These are phyloP conservation scores for Dactylorhiza incarnata DNA, from an alignment of 106 monocot genomes.

Conservation along the genomic window DNA sequence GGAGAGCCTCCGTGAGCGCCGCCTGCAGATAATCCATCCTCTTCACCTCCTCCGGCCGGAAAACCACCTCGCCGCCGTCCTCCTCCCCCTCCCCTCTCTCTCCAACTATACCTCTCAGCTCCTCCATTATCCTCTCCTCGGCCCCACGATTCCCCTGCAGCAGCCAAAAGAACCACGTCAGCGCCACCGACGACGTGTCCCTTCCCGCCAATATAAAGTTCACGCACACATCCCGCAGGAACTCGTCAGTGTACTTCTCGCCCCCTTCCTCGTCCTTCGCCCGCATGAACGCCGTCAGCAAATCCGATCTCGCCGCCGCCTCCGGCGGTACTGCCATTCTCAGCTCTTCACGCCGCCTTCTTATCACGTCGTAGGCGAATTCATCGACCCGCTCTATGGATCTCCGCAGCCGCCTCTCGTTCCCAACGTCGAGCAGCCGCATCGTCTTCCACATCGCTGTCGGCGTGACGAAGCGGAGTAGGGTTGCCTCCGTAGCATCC, in stretches of 20 bases:
- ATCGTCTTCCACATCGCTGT: slow-evolving; percentile 61
- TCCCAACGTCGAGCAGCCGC: slow-evolving; percentile 34
- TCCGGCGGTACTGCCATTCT: background rate
- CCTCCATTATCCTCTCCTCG: slow-evolving; percentile 42
- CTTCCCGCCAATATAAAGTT: slow-evolving; percentile 97
- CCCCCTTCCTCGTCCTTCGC: slow-evolving; percentile 44
- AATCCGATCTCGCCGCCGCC: slow-evolving; percentile 32
- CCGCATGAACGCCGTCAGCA: slow-evolving; percentile 71
- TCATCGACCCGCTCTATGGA: slow-evolving; percentile 52
- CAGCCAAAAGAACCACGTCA: slow-evolving; percentile 92
- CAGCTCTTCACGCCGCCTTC: slow-evolving; percentile 57
- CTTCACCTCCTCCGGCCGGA: slow-evolving; percentile 72
- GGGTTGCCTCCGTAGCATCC: slow-evolving; percentile 84
- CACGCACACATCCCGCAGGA: slow-evolving; percentile 86
- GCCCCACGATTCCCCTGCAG: slow-evolving; percentile 28
- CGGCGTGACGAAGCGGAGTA: slow-evolving; percentile 66
- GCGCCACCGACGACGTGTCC: slow-evolving; percentile 92
- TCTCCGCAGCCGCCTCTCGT: slow-evolving; percentile 38
- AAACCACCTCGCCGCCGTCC: slow-evolving; percentile 26
- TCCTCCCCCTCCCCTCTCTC: slow-evolving; percentile 13
- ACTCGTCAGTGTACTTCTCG: slow-evolving; percentile 56
- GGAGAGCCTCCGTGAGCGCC: slow-evolving; percentile 75
- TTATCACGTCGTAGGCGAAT: slow-evolving; percentile 77
- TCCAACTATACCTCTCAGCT: slow-evolving; percentile 32
- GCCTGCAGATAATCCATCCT: slow-evolving; percentile 94